Base-by-base conservation (phyloP, 2,329 filamentous ascomycete species). In the Knufia petricola region DNA sequence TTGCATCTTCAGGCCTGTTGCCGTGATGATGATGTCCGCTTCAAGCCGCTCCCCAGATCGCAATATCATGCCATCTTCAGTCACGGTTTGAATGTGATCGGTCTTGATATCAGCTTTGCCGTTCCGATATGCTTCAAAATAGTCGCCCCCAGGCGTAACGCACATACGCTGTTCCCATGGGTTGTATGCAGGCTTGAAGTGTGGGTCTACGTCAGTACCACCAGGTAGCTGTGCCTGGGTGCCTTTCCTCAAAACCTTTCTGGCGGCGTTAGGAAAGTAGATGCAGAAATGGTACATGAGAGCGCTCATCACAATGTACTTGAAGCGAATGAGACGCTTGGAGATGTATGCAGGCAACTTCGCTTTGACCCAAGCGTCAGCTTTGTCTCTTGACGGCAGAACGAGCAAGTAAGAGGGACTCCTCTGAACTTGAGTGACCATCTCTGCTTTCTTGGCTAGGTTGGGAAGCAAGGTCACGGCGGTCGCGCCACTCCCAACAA, bases 361-460 rank as follows among this genome's bases (percentile, higher is more conserved):
- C 10, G 48, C 50, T 30, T 55, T 56, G 43, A 57, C 49, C 17
- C 49, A 36, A 26, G 31, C 34, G 38, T 57, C 53, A 36, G 52
- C 26, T 2, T 21, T 43, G n/a, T 55, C 51, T 19, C 47, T 50
- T 26, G 49, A 37, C 4, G 56, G 56, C 15, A 55, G 30, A 26
- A 48, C 42, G 19, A 84, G 56, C 48, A 89, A 73, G 59, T 86
- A 89, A 0, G 75, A 76, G 0, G 87, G 87, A 39, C 81, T 87
- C 49, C 87, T 79, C 66, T 94, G 87, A 2, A 94, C 73, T 78
- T 90, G 87, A 1, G 85, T 90, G 23, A 88, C 79, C 12, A 77
- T 74, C 3, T 66, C 67, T 3, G 84, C 85, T 32, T 74, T 77
- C 37, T 83, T 68, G 1, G 80, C 78, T 39, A 94, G 66, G 40